phyloP scores from a whole-genome alignment of 208 protist species.

The Trypanosoma theileri region DNA sequence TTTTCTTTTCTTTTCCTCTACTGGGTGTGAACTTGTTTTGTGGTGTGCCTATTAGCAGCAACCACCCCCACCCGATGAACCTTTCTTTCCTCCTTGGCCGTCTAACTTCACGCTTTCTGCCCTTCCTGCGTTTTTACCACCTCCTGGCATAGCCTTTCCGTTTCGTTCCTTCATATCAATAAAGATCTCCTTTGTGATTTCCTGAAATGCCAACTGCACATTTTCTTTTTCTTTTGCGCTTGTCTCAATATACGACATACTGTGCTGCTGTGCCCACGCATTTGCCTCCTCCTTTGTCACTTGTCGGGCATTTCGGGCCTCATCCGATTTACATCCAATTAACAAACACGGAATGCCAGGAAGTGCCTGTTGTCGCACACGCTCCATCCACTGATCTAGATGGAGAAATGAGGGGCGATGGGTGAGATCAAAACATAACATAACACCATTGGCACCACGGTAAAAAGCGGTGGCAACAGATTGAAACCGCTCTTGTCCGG shows the following conservation, averaged over 20 bases:
- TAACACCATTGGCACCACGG: conserved; percentile 89
- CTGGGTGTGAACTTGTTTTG: neutral
- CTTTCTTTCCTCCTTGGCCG: conserved; percentile 10
- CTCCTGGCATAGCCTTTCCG: conserved; percentile 39
- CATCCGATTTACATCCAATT: conserved; percentile 96
- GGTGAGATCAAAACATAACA: conserved; percentile 98
- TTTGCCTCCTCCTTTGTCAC: conserved; percentile 86
- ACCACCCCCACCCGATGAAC: conserved; percentile 29
- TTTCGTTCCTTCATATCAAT: conserved; percentile 88
- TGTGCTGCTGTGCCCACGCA: conserved; percentile 79
- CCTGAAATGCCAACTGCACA: conserved; percentile 90
- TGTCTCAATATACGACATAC: conserved; percentile 90
- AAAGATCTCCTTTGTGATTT: conserved; percentile 89
- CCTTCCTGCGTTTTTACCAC: conserved; percentile 42
- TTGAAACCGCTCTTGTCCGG: conserved; percentile 92
- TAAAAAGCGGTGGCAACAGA: conserved; percentile 93
- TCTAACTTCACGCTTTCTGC: conserved; percentile 68
- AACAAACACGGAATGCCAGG: conserved; percentile 94
- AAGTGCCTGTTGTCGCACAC: conserved; percentile 90
- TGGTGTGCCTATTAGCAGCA: conserved; percentile 35
- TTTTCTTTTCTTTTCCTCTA: neutral
- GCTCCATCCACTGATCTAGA: conserved; percentile 98
- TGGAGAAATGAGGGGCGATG: conserved; percentile 95
- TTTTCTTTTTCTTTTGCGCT: conserved; percentile 93
- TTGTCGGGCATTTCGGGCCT: conserved; percentile 81